Evolutionary conservation across 2,329 filamentous ascomycete species (phyloP), one percentile per base, ranked within the genome.

Genomic region (Fonsecaea nubica): DNA sequence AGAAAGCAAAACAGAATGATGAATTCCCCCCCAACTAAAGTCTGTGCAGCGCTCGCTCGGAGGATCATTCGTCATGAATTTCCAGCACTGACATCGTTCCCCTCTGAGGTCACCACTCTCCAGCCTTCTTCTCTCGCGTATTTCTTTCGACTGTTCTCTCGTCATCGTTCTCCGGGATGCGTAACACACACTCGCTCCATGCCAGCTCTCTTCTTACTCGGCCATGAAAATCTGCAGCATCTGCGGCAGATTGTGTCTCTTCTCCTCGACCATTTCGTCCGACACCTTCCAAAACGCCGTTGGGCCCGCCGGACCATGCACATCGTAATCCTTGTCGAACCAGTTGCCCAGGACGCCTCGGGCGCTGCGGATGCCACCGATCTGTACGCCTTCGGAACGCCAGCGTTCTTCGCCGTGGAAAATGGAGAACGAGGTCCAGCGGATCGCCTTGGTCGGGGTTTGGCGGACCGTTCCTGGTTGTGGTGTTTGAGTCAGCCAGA

Each of bases 281-380:
- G 82, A 85, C 10, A 89, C 81, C 77, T 93, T 93, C 90, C 91
- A 94, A 73, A 92, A 92, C 0, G 88, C 89, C 1, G 89, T 92
- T 1, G 91, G 91, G 0, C 91, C 91, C 1, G 85, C 89, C 0
- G 91, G 91, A 0, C 91, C 90, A 71, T 89, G 86, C 0, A 80
- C 76, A 68, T 91, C 88, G 72, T 86, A 89, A 75, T 92, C 86
- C 86, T 88, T 89, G 72, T 92, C 90, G 73, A 92, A 93, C 91
- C 91, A 94, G 59, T 87, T 89, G 0, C 91, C 91, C 1, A 92
- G 74, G 0, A 92, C 87, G 0, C 90, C 90, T 7, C 90, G 83
- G 6, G 85, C 86, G 5, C 88, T 89, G 57, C 81, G 78, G 1
- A 87, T 72, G 0, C 91, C 91, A 10, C 91, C 91, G 4, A 93